Evolutionary conservation across 1,284 basidiomycete genomes (phyloP).

Genomic region (Sphaerobolus stellatus): DNA sequence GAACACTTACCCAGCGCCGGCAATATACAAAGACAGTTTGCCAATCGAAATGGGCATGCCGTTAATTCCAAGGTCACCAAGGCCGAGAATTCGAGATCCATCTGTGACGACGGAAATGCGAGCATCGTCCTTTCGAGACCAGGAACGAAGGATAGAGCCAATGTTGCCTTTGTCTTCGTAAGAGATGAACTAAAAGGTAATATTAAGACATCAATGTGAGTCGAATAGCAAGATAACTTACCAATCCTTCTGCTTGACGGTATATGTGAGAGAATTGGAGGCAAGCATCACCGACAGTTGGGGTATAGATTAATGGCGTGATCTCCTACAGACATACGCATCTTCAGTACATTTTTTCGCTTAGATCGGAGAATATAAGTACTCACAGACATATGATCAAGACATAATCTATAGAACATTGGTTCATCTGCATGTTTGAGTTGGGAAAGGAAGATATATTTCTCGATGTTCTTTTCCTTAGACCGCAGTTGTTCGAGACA

Average conservation of each 20-base stretch:
- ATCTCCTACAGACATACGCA: constrained; percentile 47
- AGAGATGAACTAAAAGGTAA: constrained; percentile 66
- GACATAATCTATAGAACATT: constrained; percentile 73
- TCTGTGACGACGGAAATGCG: constrained; percentile 88
- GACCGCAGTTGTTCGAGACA: constrained; percentile 69
- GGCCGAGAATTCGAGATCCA: constrained; percentile 87
- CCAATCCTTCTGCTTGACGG: constrained; percentile 75
- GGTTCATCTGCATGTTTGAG: constrained; percentile 70
- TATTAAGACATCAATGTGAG: not conserved
- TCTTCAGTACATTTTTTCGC: not conserved
- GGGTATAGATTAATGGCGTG: constrained; percentile 89
- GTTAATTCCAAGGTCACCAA: constrained; percentile 86
- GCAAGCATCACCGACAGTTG: constrained; percentile 89
- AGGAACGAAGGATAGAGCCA: constrained; percentile 67
- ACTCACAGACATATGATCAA: constrained; percentile 60
- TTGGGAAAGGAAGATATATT: constrained; percentile 78
- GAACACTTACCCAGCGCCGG: constrained; percentile 70
- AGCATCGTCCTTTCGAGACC: constrained; percentile 73
- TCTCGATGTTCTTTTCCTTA: constrained; percentile 72
- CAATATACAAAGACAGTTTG: constrained; percentile 90
- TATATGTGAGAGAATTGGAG: constrained; percentile 83
- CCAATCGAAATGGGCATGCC: constrained; percentile 95
- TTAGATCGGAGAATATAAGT: not conserved
- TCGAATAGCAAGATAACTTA: constrained; percentile 37
- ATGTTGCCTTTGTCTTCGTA: constrained; percentile 84